Evolutionary conservation across 441 rosid genomes (phyloP).

Genomic region (Erodium chrysanthum): DNA sequence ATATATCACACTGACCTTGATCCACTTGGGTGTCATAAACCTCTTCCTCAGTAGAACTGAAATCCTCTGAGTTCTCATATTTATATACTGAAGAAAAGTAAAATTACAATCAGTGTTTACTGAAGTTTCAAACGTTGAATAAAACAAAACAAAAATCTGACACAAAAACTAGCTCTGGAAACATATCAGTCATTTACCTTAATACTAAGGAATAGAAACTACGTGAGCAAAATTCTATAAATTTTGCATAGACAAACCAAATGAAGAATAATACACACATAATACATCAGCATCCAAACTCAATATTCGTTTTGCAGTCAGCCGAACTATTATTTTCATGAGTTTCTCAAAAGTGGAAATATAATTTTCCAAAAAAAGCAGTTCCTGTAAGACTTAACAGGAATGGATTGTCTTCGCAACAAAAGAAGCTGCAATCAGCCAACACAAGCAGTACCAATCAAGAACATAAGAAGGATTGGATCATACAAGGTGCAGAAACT

Average conservation of each 20-base stretch:
- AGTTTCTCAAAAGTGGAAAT: too few species aligned
- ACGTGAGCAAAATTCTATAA: neutral
- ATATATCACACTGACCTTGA: conserved; percentile 52
- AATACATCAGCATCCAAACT: neutral
- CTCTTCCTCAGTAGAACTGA: conserved; percentile 82
- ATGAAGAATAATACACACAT: neutral
- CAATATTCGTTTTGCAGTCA: neutral
- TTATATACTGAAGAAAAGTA: conserved; percentile 49
- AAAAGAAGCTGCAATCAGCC: neutral
- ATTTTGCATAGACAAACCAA: neutral
- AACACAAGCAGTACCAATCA: neutral
- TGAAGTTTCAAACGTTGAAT: conserved; percentile 14
- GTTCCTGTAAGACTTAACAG: neutral
- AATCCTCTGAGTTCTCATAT: conserved; percentile 70
- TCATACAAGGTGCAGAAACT: conserved; percentile 74
- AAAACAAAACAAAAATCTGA: neutral
- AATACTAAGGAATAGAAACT: neutral
- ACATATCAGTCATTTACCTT: neutral
- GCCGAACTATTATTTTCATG: too few species aligned
- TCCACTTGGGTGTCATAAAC: conserved; percentile 91
- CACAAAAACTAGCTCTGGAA: neutral
- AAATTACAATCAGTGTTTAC: conserved; percentile 14
- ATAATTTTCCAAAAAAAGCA: too few species aligned
- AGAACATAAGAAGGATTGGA: conserved; percentile 9
- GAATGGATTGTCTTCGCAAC: neutral